These are phyloP conservation scores for Cornus kousa DNA, from an alignment of 148 eudicot species.

Conservation along the genomic window DNA sequence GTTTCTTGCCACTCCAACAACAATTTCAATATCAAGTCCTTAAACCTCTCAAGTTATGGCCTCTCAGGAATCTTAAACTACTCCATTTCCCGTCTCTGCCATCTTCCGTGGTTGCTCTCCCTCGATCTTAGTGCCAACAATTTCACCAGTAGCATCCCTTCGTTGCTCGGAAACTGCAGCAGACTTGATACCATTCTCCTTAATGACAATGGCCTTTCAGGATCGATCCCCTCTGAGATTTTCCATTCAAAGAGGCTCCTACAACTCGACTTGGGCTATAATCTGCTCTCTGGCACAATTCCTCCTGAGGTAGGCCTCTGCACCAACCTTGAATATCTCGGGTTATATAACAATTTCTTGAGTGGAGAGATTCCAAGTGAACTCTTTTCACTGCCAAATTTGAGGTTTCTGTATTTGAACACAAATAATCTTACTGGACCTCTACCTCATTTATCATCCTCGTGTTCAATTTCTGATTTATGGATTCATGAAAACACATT, in stretches of 20 bases:
- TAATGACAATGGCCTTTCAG: conserved; percentile 7
- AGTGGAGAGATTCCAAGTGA: conserved; percentile 17
- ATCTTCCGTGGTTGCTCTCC: conserved; percentile 10
- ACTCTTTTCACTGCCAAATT: conserved; percentile 19
- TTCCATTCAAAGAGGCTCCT: conserved; percentile 14
- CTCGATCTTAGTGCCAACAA: conserved; percentile 19
- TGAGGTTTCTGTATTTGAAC: conserved; percentile 8
- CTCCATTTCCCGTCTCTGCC: conserved; percentile 16
- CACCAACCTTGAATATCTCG: conserved; percentile 18
- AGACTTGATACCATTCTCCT: conserved; percentile 8
- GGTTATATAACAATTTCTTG: conserved; percentile 11
- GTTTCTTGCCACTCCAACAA: conserved; percentile 16
- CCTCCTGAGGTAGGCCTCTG: conserved; percentile 18
- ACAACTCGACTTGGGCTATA: conserved; percentile 18
- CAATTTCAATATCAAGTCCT: conserved; percentile 12
- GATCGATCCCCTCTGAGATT: conserved; percentile 15
- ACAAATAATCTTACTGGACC: conserved; percentile 10
- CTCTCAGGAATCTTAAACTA: conserved; percentile 6
- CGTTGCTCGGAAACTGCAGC: conserved; percentile 12
- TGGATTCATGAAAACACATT: conserved; percentile 12
- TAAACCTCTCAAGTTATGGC: conserved; percentile 1
- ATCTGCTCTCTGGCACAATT: conserved; percentile 13
- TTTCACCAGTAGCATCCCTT: conserved; percentile 18
- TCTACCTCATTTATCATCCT: conserved; percentile 15
- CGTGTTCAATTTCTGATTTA: conserved; percentile 16